Percentiles rank a stretch among this genome's conserved stretches.
Evolutionary conservation across 2,329 filamentous ascomycete species (phyloP).

Genomic region (Leptodontidium sp.): DNA sequence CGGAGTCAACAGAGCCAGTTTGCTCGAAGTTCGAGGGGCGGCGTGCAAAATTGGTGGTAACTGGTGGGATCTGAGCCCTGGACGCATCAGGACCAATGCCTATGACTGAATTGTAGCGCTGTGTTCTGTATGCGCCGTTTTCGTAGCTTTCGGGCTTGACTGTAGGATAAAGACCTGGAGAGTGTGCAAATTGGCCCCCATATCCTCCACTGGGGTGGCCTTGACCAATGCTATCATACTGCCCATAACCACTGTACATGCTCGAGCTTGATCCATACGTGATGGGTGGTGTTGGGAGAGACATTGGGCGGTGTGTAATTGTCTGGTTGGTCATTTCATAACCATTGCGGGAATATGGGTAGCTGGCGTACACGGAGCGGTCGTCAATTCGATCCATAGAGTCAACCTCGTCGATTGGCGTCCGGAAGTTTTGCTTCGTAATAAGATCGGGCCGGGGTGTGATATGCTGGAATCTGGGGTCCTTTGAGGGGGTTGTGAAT

Average conservation of each 20-base stretch:
- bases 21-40: conserved; percentile 42
- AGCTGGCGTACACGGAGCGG: conserved; percentile 39
- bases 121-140: conserved; percentile 35
- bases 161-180: conserved; percentile 38
- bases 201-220: conserved; percentile 31
- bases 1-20: conserved; percentile 37
- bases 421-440: conserved; percentile 70
- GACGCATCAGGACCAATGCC: conserved; percentile 35
- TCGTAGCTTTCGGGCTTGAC: conserved; percentile 41
- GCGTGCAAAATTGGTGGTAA: conserved; percentile 36
- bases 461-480: conserved; percentile 58
- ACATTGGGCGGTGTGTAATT: conserved; percentile 41
- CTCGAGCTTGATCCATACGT: conserved; percentile 34
- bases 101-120: conserved; percentile 40
- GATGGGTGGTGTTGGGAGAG: conserved; percentile 42
- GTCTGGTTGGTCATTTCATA: conserved; percentile 46
- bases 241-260: conserved; percentile 37
- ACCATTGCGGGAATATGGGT: conserved; percentile 39
- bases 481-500: conserved; percentile 65
- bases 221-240: conserved; percentile 40
- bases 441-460: conserved; percentile 65
- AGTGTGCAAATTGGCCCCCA: conserved; percentile 36
- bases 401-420: conserved; percentile 69
- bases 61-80: conserved; percentile 36
- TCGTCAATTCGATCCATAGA: conserved; percentile 44